These are phyloP conservation scores for Didymellaceae sp. DNA, from an alignment of 2,329 filamentous ascomycete species.

Conservation along the genomic window DNA sequence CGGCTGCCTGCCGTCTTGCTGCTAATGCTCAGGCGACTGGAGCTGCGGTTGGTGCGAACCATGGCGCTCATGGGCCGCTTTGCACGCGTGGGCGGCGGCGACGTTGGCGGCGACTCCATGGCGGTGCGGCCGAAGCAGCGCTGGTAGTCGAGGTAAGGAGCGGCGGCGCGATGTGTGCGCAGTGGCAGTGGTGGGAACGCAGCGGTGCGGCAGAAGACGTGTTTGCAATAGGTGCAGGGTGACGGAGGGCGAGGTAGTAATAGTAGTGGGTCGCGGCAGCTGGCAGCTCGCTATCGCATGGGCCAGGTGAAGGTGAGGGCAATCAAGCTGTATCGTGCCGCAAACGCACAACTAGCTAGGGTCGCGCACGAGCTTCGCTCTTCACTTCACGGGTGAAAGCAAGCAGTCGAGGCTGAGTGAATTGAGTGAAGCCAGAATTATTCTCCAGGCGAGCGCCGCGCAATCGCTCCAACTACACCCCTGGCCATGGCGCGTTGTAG, in stretches of 20 bases:
- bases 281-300: conserved; percentile 1
- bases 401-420: conserved; percentile 6
- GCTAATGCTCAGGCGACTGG: conserved; percentile 83
- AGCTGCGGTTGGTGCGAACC: conserved; percentile 77
- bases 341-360: conserved; percentile 9
- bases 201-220: conserved; percentile 9
- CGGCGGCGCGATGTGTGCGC: conserved; percentile 23
- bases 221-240: neutral
- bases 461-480: conserved; percentile 11
- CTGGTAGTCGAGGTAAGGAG: conserved; percentile 21
- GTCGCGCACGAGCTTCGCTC: conserved; percentile 9
- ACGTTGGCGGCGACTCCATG: conserved; percentile 49
- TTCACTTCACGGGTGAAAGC: neutral
- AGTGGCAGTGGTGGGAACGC: conserved; percentile 11
- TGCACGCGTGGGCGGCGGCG: conserved; percentile 44
- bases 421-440: conserved; percentile 6
- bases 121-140: conserved; percentile 33
- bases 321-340: neutral
- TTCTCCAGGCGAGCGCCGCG: conserved; percentile 9
- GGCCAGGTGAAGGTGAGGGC: conserved; percentile 13
- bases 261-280: neutral
- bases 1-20: conserved; percentile 80
- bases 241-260: conserved; percentile 1
- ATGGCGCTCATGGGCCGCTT: conserved; percentile 82
- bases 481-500: conserved; percentile 13